phyloP scores from a whole-genome alignment of 2,329 filamentous ascomycete species.

The Fusarium poae region DNA sequence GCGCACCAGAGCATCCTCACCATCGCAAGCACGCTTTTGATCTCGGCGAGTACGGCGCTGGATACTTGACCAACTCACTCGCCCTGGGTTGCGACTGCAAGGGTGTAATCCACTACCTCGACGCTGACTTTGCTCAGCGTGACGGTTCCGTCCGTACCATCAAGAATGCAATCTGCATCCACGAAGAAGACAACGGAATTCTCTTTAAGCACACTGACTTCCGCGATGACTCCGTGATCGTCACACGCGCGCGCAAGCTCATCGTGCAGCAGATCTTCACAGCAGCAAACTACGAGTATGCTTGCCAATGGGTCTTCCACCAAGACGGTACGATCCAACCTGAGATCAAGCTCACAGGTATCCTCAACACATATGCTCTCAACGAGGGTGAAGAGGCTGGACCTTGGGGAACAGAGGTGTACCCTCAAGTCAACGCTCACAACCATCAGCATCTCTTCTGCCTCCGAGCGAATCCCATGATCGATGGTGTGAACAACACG shows the following conservation, averaged over 20 bases:
- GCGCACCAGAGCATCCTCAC: constrained; percentile 83
- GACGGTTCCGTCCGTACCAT: constrained; percentile 82
- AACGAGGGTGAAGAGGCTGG: constrained; percentile 82
- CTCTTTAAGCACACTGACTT: constrained; percentile 97
- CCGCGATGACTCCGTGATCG: constrained; percentile 86
- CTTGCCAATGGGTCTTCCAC: constrained; percentile 79
- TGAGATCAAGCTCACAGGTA: constrained; percentile 91
- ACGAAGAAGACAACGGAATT: constrained; percentile 92
- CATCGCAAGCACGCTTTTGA: constrained; percentile 87
- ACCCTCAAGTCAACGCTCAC: constrained; percentile 85
- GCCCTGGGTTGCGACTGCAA: constrained; percentile 87
- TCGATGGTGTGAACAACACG: constrained; percentile 88
- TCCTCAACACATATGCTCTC: constrained; percentile 91
- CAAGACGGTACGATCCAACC: constrained; percentile 93
- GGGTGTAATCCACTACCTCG: constrained; percentile 90
- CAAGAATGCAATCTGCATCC: constrained; percentile 95
- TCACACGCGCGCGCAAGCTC: constrained; percentile 87
- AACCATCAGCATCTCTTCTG: constrained; percentile 98
- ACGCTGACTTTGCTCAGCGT: constrained; percentile 85
- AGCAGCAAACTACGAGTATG: constrained; percentile 95
- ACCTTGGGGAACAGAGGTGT: constrained; percentile 93
- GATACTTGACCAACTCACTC: constrained; percentile 86
- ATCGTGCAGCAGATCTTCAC: constrained; percentile 94
- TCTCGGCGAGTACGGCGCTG: constrained; percentile 83
- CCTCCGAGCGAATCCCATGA: constrained; percentile 85